Base-by-base conservation (phyloP, 2,329 filamentous ascomycete genomes). In the Diplodia scrobiculata region DNA sequence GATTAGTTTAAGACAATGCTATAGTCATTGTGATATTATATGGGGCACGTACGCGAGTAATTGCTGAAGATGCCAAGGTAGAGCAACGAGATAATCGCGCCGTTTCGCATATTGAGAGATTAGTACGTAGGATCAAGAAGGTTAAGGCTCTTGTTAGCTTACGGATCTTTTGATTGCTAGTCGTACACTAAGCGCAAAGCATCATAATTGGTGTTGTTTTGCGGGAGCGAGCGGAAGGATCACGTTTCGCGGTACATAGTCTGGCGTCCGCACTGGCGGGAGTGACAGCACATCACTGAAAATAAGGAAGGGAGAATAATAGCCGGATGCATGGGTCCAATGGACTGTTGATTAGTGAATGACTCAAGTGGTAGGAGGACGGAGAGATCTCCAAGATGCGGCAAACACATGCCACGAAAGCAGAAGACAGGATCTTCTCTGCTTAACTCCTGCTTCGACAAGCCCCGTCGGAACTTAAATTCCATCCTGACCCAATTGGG, bases 151-250 rank as follows among this genome's bases (percentile, higher is more conserved):
- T 19, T 1, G 2, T n/a, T 10, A 19, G n/a, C 38, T 45, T 45
- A 19, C n/a, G 7, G n/a, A n/a, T 10, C n/a, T 3, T 3, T 7
- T 5, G 17, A 19, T 19, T 19, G 7, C 17, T 45, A 13, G 9
- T 45, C 9, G 17, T 19, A 19, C 13, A 19, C 10, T 36, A 10
- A 11, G 34, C 34, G 34, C 34, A n/a, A n/a, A 9, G 41, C 41
- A 19, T n/a, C 10, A 19, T 14, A 51, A 14, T 25, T 55, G 11
- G 34, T 38, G 32, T 27, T n/a, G 29, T 34, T 54, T 36, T 45
- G 54, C 54, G 54, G 54, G 54, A 45, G 2, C 36, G 19, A 38
- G 54, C 54, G 54, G 54, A 58, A 29, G 54, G 17, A 25, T 29
- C 10, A 41, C 21, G 6, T 29, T 29, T 29, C 17, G 36, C 32